A percentile compares a stretch with the other conserved stretches of the same genome.
phyloP scores from a whole-genome alignment of 352 stramenopile species.

The Pythium guiyangense region DNA sequence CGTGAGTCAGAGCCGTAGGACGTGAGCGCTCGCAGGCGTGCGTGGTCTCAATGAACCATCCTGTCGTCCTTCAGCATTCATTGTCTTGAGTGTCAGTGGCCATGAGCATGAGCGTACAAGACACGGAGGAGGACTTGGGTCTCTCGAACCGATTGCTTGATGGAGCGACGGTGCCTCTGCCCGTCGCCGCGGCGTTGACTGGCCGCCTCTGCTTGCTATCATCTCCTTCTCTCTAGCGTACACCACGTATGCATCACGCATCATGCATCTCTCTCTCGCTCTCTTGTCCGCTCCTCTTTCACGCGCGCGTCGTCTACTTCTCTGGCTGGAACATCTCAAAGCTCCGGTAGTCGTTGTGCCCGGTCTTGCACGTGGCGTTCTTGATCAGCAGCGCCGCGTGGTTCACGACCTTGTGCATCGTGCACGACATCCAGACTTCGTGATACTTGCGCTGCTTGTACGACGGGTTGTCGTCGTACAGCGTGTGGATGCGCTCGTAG shows the following conservation, averaged over 20 bases:
- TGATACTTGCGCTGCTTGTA: conserved; percentile 1
- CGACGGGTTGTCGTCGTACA: conserved; percentile 3
- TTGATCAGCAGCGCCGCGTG: conserved; percentile 5
- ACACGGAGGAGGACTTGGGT: too few species aligned
- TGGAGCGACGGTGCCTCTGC: not conserved
- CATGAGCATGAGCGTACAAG: too few species aligned
- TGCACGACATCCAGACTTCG: conserved; percentile 4
- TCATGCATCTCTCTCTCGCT: not conserved
- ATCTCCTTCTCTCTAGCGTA: not conserved
- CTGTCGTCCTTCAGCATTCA: too few species aligned
- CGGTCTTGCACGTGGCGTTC: not conserved
- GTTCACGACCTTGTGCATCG: conserved; percentile 11
- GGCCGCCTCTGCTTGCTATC: not conserved
- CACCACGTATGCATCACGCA: too few species aligned
- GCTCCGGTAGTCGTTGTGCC: conserved; percentile 1
- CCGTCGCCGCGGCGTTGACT: not conserved
- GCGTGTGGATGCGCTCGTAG: conserved; percentile 1
- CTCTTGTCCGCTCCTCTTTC: not conserved
- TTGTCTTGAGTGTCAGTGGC: too few species aligned
- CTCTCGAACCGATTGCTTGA: not conserved
- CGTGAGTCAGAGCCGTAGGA: not conserved
- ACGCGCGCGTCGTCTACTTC: not conserved
- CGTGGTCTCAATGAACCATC: too few species aligned
- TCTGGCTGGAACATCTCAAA: conserved; percentile 7
- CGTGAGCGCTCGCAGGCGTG: too few species aligned